Conservation (phyloP, 176 grass and related monocot genomes). For the sorghum (Sorghum bicolor) region Sorghum_bicolor_NCBIv3 NC_012873.2:57553001-57553500, state of each 20-base stretch:
- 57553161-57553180: constrained; percentile 78
- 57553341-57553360: constrained; percentile 39
- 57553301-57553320: constrained; percentile 86
- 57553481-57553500: not conserved
- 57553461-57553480: not conserved
- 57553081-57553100: not conserved
- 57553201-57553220: constrained; percentile 89
- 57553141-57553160: constrained; percentile 81
- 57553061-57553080: not conserved
- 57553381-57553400: not conserved
- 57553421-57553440: not conserved
- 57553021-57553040: not conserved
- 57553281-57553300: constrained; percentile 69
- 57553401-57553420: not conserved
- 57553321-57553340: constrained; percentile 79
- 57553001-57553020: not conserved
- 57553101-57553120: not conserved
- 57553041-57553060: not conserved
- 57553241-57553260: constrained; percentile 75
- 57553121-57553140: not conserved
- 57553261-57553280: constrained; percentile 41
- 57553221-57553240: constrained; percentile 89
- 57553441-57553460: not conserved
- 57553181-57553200: constrained; percentile 79
- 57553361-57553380: constrained; percentile 12